A percentile compares a stretch with the other conserved stretches of the same genome.
Evolutionary conservation across 179 eudicot species (phyloP).

Genomic region (Gypsophila paniculata): DNA sequence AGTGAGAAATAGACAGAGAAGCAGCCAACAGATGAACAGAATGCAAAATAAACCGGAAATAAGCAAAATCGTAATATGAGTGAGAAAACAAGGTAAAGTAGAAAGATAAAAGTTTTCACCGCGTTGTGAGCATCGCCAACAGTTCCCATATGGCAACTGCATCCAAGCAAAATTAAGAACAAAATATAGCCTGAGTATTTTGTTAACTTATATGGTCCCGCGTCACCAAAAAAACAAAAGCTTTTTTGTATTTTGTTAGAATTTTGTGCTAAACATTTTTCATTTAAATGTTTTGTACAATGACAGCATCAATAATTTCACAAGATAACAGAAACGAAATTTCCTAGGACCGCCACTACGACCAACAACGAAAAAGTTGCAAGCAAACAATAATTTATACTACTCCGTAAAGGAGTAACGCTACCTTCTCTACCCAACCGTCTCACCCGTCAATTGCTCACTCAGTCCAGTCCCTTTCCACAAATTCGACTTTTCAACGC

Average conservation of each 20-base stretch:
- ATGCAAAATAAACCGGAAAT: neutral
- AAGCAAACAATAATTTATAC: no score
- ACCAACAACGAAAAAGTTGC: neutral
- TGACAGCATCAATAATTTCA: no score
- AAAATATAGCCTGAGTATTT: neutral
- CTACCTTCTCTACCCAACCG: no score
- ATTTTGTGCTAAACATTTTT: no score
- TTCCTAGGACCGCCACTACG: no score
- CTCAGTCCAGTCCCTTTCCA: neutral
- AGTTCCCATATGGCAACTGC: slow-evolving; percentile 47
- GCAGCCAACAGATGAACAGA: slow-evolving; percentile 2
- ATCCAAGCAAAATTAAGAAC: slow-evolving; percentile 13
- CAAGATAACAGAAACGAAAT: no score
- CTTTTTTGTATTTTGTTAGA: no score
- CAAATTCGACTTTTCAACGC: neutral
- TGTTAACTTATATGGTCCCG: no score
- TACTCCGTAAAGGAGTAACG: no score
- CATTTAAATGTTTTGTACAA: no score
- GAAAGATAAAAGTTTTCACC: slow-evolving; percentile 23
- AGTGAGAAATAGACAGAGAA: neutral
- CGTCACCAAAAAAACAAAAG: no score
- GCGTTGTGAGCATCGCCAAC: slow-evolving; percentile 36
- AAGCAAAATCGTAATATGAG: neutral
- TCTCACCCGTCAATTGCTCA: neutral
- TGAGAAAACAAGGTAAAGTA: slow-evolving; percentile 3